A percentile compares a stretch with the other conserved stretches of the same genome.
phyloP scores from a whole-genome alignment of 1,139 yeast genomes.

The Pneumocystis sp. region DNA sequence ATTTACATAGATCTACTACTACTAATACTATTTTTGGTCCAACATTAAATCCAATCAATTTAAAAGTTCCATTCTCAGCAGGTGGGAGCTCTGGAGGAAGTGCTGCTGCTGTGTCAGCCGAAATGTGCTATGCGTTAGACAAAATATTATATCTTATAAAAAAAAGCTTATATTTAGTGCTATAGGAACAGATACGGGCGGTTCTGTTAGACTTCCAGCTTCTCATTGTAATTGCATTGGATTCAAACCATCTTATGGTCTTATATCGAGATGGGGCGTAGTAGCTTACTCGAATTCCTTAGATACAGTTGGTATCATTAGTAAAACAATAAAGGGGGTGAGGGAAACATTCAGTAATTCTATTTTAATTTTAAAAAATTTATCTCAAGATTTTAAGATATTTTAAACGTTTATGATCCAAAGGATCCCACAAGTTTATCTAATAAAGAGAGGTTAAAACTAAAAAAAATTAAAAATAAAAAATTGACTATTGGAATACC shows the following conservation, averaged over 20 bases:
- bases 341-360: slow-evolving; percentile 35
- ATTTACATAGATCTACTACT: slow-evolving; percentile 19
- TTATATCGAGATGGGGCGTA: slow-evolving; percentile 84
- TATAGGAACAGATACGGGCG: slow-evolving; percentile 94
- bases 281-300: slow-evolving; percentile 84
- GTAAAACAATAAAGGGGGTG: slow-evolving; percentile 34
- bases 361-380: slow-evolving; percentile 20
- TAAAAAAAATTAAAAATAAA: slow-evolving; percentile 12
- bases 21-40: slow-evolving; percentile 50
- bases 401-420: slow-evolving; percentile 33
- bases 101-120: slow-evolving; percentile 78
- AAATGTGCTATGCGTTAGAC: slow-evolving; percentile 38
- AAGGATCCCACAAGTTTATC: slow-evolving; percentile 70
- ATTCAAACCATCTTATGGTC: slow-evolving; percentile 84
- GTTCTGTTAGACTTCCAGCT: slow-evolving; percentile 84
- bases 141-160: neutral
- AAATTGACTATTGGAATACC: slow-evolving; percentile 17
- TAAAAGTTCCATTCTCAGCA: slow-evolving; percentile 31
- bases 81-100: slow-evolving; percentile 97
- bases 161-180: slow-evolving; percentile 21
- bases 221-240: slow-evolving; percentile 73
- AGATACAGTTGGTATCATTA: slow-evolving; percentile 81
- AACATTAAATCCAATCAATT: slow-evolving; percentile 46
- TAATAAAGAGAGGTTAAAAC: slow-evolving; percentile 17
- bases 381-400: neutral